phyloP scores from a whole-genome alignment of 2,329 filamentous ascomycete genomes.

The Colletotrichum lupini region DNA sequence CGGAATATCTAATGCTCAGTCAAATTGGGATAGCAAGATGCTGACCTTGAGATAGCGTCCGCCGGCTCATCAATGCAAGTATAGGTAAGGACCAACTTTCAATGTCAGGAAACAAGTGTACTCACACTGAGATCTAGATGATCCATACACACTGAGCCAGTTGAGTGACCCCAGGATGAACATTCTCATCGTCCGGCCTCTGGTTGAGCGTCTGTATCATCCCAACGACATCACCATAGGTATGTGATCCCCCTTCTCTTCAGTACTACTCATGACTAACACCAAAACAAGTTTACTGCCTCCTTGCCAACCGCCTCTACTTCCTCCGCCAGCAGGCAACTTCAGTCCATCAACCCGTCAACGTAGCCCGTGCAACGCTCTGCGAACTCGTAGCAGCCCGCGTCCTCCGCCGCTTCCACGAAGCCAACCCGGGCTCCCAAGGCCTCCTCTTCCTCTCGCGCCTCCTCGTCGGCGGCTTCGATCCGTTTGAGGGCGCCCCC shows the following conservation, averaged over 20 bases:
- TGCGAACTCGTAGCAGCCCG: slow-evolving; percentile 77
- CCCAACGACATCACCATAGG: slow-evolving; percentile 72
- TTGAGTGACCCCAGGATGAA: slow-evolving; percentile 76
- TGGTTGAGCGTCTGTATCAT: slow-evolving; percentile 76
- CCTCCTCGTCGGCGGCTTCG: slow-evolving; percentile 76
- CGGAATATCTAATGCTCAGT: neutral
- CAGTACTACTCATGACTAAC: slow-evolving; percentile 5
- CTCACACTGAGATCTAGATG: slow-evolving; percentile 43
- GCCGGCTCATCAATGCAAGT: slow-evolving; percentile 32
- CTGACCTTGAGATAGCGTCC: neutral
- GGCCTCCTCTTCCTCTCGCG: slow-evolving; percentile 75
- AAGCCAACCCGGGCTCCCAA: slow-evolving; percentile 71
- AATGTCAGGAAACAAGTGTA: neutral
- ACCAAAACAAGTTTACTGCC: slow-evolving; percentile 68
- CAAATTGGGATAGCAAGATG: too few relatives aligned
- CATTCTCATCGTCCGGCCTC: slow-evolving; percentile 71
- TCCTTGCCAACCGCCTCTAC: slow-evolving; percentile 77
- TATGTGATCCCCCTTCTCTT: slow-evolving; percentile 43
- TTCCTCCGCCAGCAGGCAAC: slow-evolving; percentile 76
- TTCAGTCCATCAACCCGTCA: slow-evolving; percentile 75
- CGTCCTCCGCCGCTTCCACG: slow-evolving; percentile 74
- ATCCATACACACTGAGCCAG: slow-evolving; percentile 66
- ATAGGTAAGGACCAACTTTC: slow-evolving; percentile 9
- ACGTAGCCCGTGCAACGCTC: slow-evolving; percentile 73
- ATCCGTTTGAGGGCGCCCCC: slow-evolving; percentile 78